Conservation (phyloP, 2,329 filamentous ascomycete genomes). For the Penicillium sp. region DNA sequence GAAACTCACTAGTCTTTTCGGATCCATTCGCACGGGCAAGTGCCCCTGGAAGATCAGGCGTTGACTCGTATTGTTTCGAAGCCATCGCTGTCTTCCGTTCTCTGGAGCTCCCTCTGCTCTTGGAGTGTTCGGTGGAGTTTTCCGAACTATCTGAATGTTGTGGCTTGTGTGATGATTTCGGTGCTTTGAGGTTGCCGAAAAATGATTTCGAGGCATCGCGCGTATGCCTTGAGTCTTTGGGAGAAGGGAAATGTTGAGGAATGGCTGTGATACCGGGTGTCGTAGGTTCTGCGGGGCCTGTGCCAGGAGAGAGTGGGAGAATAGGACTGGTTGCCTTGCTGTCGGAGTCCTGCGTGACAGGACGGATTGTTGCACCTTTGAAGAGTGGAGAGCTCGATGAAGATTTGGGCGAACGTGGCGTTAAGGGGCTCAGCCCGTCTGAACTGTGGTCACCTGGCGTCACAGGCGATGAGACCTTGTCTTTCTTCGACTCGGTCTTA, state of each 20-base stretch:
- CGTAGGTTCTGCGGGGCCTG: constrained; percentile 25
- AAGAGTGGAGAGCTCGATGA: constrained; percentile 37
- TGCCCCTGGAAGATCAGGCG: constrained; percentile 40
- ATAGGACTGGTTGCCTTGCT: constrained; percentile 29
- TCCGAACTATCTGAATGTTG: constrained; percentile 42
- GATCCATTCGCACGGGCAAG: constrained; percentile 28
- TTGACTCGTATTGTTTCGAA: constrained; percentile 41
- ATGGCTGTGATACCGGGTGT: constrained; percentile 47
- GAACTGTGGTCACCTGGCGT: constrained; percentile 37
- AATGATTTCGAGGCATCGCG: constrained; percentile 48
- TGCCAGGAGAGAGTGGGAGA: constrained; percentile 28
- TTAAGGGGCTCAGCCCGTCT: constrained; percentile 35
- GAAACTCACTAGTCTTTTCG: constrained; percentile 26
- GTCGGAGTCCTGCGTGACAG: constrained; percentile 38
- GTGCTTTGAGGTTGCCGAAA: constrained; percentile 48
- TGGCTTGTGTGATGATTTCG: constrained; percentile 44
- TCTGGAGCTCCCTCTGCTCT: constrained; percentile 45
- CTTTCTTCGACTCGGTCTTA: constrained; percentile 28
- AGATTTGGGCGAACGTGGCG: constrained; percentile 40
- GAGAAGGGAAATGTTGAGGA: constrained; percentile 45
- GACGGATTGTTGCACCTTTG: constrained; percentile 42
- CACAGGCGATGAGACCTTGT: constrained; percentile 32
- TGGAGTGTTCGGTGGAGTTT: constrained; percentile 36
- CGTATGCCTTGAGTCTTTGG: constrained; percentile 42
- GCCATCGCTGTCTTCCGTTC: constrained; percentile 40